Base-by-base conservation (phyloP, 176 grass and related monocot genomes). In the Saccharum spontaneum region DNA sequence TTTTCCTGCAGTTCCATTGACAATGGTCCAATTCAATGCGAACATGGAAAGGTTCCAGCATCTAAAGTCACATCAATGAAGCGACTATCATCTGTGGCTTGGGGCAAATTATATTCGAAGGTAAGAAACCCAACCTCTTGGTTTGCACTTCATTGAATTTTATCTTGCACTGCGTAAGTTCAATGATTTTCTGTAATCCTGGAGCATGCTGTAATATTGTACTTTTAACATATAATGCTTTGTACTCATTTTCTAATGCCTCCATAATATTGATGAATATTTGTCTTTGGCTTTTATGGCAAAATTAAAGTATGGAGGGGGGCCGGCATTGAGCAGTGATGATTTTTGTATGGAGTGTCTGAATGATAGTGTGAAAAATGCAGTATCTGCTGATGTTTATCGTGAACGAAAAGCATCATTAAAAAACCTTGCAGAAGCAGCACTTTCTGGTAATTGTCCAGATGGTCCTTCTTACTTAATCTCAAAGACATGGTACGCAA, bases 331-430 rank as follows among this genome's bases (percentile, higher is more conserved):
- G 64, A 92, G 79, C 81, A 85, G 86, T 71, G 82, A 89, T 46
- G 90, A 96, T 84, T 76, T 57, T 71, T 99, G 97, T 77, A 81
- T 89, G 50, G 88, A 96, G 59, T 99, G 97, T 75, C 82, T 99
- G 55, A 92, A 89, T 77, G 86, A 92, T 77, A 88, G 86, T n/a
- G 97, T 94, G 63, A 90, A 94, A 70, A 90, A 62, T 92, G 91
- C 92, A 84, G 97, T 96, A 54, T 96, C 86, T 73, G 94, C 94
- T 76, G 90, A 92, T 82, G 86, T 89, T 57, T 99, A 96, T 34
- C 97, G 97, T 79, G 97, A 96, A 83, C 79, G 89, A 50, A 99
- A 94, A 84, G 90, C 97, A 69, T 96, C 97, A 37, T 89, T 99
- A 39, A 96, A 89, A 90, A 89, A 77, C 73, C 88, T 99, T 61